Conservation (phyloP, 2,329 filamentous ascomycete species). For the Trichoderma aggressivum region DNA sequence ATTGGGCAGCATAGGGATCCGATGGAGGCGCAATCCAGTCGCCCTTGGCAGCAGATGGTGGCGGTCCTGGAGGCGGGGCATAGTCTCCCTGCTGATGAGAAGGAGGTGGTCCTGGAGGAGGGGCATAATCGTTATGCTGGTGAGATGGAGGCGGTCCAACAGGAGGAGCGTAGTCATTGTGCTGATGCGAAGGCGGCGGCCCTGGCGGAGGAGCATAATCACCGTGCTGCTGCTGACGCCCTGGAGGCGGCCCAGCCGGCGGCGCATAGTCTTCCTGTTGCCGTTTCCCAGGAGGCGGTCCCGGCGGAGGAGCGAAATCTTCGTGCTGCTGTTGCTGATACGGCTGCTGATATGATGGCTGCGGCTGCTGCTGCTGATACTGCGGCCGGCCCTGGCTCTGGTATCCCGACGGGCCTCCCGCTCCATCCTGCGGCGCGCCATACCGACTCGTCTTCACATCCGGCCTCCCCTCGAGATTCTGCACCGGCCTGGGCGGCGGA, state of each 20-base stretch:
- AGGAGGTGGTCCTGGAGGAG: slow-evolving; percentile 34
- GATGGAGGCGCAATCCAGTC: slow-evolving; percentile 36
- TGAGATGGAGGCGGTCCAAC: slow-evolving; percentile 31
- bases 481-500: slow-evolving; percentile 39
- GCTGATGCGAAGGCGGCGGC: slow-evolving; percentile 26
- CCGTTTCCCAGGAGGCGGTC: slow-evolving; percentile 29
- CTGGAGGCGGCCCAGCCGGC: slow-evolving; percentile 25
- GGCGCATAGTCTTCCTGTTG: slow-evolving; percentile 22
- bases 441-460: slow-evolving; percentile 27
- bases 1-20: slow-evolving; percentile 31
- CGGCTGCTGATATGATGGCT: background rate
- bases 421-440: slow-evolving; percentile 3
- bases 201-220: slow-evolving; percentile 23
- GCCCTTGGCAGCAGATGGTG: slow-evolving; percentile 22
- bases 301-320: slow-evolving; percentile 33
- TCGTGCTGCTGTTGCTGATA: background rate
- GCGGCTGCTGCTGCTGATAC: background rate
- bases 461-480: slow-evolving; percentile 29
- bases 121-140: slow-evolving; percentile 21
- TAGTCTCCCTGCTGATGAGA: slow-evolving; percentile 24
- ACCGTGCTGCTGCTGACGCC: slow-evolving; percentile 17
- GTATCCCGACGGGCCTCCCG: slow-evolving; percentile 13
- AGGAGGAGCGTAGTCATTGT: slow-evolving; percentile 28
- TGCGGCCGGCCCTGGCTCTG: background rate
- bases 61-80: slow-evolving; percentile 35